Base-by-base conservation (phyloP, 306 rosid genomes). In the Cicer bijugum region DNA sequence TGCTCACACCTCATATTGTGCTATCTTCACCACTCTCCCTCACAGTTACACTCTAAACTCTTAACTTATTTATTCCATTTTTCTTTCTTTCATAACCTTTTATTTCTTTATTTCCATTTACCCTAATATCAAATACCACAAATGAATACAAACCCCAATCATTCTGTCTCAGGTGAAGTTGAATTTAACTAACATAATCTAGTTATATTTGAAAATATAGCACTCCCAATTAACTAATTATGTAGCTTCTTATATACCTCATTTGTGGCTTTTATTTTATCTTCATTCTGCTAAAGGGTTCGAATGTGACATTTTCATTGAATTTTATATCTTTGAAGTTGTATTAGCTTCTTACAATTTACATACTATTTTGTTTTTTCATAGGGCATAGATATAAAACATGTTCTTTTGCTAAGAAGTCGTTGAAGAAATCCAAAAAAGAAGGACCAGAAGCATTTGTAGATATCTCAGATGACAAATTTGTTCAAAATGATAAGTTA, bases 331-430 rank as follows among this genome's bases (percentile, higher is more conserved):
- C 39, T 23, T 20, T 56, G 28, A 39, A 14, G 40, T 28, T 44
- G 42, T 63, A 33, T 12, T 46, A 51, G 61, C 38, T 28, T 78
- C 64, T 19, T 58, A 17, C 28, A 52, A 46, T 38, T 57, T 43
- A 19, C 52, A 15, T 19, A 56, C 12, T 53, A 37, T 65, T 51
- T 12, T 61, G 5, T 57, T 55, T 72, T 72, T 15, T 11, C 58
- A 47, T 72, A 89, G 96, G 83, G 82, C 69, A 56, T 69, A 81
- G 77, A 51, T 60, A 62, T 69, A 62, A 63, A 40, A 83, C 82
- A 16, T 78, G 82, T 75, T 85, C 82, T 69, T 84, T 69, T 73
- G 95, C 90, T 14, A 88, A 79, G 76, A 93, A 83, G 52, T 75
- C 88, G 1, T 83, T 74, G 72, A 84, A 83, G 88, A 91, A 87